These are phyloP conservation scores for Penicillium rolfsii DNA, from an alignment of 2,329 filamentous ascomycete species.

Conservation along the genomic window DNA sequence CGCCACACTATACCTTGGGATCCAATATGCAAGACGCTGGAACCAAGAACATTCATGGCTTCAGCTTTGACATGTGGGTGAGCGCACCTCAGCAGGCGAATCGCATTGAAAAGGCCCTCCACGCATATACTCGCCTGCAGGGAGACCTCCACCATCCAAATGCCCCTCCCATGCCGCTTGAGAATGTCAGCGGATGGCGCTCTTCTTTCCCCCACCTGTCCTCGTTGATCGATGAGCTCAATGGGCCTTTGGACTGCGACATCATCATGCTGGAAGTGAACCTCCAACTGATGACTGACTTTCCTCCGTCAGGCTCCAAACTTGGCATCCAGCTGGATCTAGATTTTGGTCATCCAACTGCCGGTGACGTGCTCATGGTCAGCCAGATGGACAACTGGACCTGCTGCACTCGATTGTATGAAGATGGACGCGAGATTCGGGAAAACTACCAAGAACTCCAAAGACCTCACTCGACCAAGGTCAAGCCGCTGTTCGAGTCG, in stretches of 20 bases:
- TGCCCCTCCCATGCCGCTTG: conserved; percentile 43
- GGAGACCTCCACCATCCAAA: conserved; percentile 41
- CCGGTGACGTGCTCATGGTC: conserved; percentile 37
- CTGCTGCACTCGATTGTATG: conserved; percentile 49
- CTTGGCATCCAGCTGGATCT: conserved; percentile 49
- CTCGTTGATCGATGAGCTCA: conserved; percentile 39
- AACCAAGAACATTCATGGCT: conserved; percentile 37
- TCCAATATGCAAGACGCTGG: conserved; percentile 39
- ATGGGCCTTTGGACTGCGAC: conserved; percentile 44
- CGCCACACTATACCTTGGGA: conserved; percentile 39
- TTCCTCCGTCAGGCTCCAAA: conserved; percentile 46
- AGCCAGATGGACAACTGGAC: conserved; percentile 48
- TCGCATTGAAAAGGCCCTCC: conserved; percentile 45
- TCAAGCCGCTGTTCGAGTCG: conserved; percentile 50
- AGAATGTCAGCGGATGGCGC: conserved; percentile 47
- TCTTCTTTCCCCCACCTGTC: conserved; percentile 46
- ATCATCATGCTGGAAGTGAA: conserved; percentile 50
- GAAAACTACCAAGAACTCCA: conserved; percentile 40
- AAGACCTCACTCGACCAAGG: conserved; percentile 42
- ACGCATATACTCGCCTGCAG: conserved; percentile 50
- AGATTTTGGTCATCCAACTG: conserved; percentile 43
- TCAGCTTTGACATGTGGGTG: conserved; percentile 54
- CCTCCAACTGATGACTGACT: conserved; percentile 49
- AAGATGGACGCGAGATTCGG: conserved; percentile 38
- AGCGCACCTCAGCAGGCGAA: conserved; percentile 42